Evolutionary conservation across 2,329 filamentous ascomycete species (phyloP).

Genomic region (Clonostachys rhizophaga): DNA sequence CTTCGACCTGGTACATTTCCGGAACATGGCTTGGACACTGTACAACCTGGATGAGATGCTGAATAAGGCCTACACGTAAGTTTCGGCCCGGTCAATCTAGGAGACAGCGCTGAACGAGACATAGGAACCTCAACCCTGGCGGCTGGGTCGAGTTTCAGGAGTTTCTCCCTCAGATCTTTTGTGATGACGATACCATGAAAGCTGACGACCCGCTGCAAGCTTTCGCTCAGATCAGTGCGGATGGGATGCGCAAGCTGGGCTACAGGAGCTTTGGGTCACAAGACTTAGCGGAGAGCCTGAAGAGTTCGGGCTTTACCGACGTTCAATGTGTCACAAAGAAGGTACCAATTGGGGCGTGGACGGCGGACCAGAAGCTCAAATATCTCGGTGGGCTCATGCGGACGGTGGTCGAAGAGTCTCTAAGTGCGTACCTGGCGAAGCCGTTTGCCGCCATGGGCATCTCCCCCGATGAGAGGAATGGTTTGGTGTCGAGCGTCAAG

Average conservation of each 20-base stretch:
- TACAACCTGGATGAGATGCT: slow-evolving; percentile 45
- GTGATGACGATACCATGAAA: slow-evolving; percentile 37
- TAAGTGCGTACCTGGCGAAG: slow-evolving; percentile 34
- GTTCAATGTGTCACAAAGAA: slow-evolving; percentile 34
- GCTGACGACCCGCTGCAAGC: slow-evolving; percentile 27
- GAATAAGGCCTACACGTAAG: slow-evolving; percentile 24
- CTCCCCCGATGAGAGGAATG: slow-evolving; percentile 22
- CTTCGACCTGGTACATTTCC: slow-evolving; percentile 53
- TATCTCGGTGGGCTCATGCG: slow-evolving; percentile 38
- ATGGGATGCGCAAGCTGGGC: slow-evolving; percentile 26
- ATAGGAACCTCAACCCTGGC: slow-evolving; percentile 35
- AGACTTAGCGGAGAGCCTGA: slow-evolving; percentile 26
- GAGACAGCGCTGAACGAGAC: not conserved
- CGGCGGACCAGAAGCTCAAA: slow-evolving; percentile 30
- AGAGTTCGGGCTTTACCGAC: slow-evolving; percentile 36
- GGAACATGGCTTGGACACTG: slow-evolving; percentile 43
- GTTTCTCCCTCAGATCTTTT: slow-evolving; percentile 30
- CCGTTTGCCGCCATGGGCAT: slow-evolving; percentile 31
- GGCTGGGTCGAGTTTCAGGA: slow-evolving; percentile 49
- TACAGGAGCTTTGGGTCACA: slow-evolving; percentile 25
- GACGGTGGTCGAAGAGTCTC: slow-evolving; percentile 30
- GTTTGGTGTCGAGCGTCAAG: slow-evolving; percentile 20
- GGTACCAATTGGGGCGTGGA: slow-evolving; percentile 40
- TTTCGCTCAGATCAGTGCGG: slow-evolving; percentile 22
- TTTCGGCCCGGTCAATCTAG: slow-evolving; percentile 5